Base-by-base conservation (phyloP, 768 basidiomycete species). In the Tremella mesenterica region DNA sequence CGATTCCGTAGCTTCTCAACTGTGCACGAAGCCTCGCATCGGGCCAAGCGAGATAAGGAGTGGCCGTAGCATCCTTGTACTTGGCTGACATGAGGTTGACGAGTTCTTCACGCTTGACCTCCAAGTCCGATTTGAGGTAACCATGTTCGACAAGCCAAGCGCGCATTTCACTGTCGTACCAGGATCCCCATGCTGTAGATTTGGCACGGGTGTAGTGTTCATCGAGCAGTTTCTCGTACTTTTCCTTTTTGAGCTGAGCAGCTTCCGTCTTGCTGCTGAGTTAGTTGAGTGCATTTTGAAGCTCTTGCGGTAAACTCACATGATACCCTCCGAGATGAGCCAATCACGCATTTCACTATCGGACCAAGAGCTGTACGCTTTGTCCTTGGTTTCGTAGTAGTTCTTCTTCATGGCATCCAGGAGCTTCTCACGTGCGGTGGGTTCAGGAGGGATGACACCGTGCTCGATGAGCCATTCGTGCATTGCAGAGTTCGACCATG, bases 11-110 rank as follows among this genome's bases (percentile, higher is more conserved):
- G 65, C 86, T 81, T 39, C 89, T 80, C 18, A 96, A 79, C 74
- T 87, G 95, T 1, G 86, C 89, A 43, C 91, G 84, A 25, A 97
- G 81, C 28, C 92, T 81, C 2, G 91, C 87, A 65, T 96, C 92
- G 12, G 88, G 87, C 93, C 93, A 97, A 9, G 80, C 79, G 46
- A 92, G 76, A 74, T 93, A 95, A 2, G 69, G 70, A n/a, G 81
- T 75, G 2, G 83, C 77, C 1, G 79, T 78, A 45, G 71, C 69
- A 48, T 83, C 80, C 50, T 77, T 77, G 64, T 81, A 83, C 68
- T 81, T 86, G 59, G n/a, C 29, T 26, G 60, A 62, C 57, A 90
- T 85, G 49, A 86, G 61, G 63, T 80, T 79, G 52, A 88, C 75
- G 10, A 89, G 66, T 60, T 92, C 82, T 55, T 89, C 86, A 30